These are phyloP conservation scores for Punica granatum DNA, from an alignment of 345 rosid species.

Conservation along the genomic window DNA sequence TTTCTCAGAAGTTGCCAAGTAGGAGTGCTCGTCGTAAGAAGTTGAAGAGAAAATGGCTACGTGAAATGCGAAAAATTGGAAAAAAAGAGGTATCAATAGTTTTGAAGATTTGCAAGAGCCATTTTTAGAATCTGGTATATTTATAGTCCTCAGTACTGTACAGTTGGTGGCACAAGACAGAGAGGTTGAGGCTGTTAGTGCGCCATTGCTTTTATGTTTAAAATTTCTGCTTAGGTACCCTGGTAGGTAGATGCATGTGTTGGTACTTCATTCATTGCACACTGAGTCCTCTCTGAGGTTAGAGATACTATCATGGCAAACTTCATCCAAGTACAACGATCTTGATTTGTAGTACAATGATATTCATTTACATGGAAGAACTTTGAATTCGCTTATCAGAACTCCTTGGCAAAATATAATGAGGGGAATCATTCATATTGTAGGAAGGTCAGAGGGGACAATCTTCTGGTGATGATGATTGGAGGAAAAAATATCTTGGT, in stretches of 20 bases:
- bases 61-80: slow-evolving; percentile 54
- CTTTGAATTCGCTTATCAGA: background rate
- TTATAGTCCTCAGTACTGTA: background rate
- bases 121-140: background rate
- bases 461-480: slow-evolving; percentile 8
- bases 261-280: background rate
- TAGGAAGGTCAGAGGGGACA: slow-evolving; percentile 22
- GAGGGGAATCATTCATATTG: slow-evolving; percentile 9
- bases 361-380: too few relatives aligned
- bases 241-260: background rate
- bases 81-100: slow-evolving; percentile 43
- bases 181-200: background rate
- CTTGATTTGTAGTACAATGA: background rate
- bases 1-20: slow-evolving; percentile 54
- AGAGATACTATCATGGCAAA: background rate
- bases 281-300: background rate
- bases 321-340: background rate
- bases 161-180: background rate
- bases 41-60: slow-evolving; percentile 72
- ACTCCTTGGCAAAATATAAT: background rate
- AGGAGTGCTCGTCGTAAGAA: slow-evolving; percentile 93
- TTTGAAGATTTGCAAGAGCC: background rate
- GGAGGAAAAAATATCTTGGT: slow-evolving; percentile 25
- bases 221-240: background rate
- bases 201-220: background rate